phyloP scores from a whole-genome alignment of 1,139 yeast species.

The Candida smagusa region DNA sequence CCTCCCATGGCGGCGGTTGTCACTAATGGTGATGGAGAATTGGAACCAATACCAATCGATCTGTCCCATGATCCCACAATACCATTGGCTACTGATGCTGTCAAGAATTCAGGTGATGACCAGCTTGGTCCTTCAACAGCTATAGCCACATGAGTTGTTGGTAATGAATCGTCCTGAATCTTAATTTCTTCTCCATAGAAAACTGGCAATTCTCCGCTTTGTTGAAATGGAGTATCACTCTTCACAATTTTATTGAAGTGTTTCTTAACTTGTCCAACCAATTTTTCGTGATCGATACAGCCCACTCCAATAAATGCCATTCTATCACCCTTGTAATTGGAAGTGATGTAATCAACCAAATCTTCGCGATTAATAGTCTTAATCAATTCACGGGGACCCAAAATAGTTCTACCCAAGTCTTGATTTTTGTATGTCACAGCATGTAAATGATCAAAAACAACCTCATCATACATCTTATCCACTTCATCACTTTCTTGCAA shows the following conservation, averaged over 20 bases:
- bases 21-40: constrained; percentile 76
- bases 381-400: constrained; percentile 91
- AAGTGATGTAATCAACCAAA: constrained; percentile 71
- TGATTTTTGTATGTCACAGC: constrained; percentile 88
- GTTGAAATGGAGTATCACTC: constrained; percentile 60
- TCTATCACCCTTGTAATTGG: constrained; percentile 92
- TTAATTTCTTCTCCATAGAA: constrained; percentile 87
- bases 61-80: constrained; percentile 98
- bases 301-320: constrained; percentile 98
- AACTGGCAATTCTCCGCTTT: constrained; percentile 77
- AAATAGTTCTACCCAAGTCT: constrained; percentile 94
- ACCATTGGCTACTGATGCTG: constrained; percentile 94
- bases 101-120: constrained; percentile 94
- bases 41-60: constrained; percentile 72
- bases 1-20: constrained; percentile 70
- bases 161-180: constrained; percentile 77
- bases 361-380: constrained; percentile 74
- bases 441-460: constrained; percentile 94
- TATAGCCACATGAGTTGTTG: constrained; percentile 86
- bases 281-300: constrained; percentile 80
- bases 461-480: constrained; percentile 97
- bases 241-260: constrained; percentile 74
- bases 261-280: constrained; percentile 72
- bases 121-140: constrained; percentile 98
- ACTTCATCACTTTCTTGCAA: constrained; percentile 97